Conservation (phyloP, 176 grass and related monocot species). For the Musa beccarii region DNA sequence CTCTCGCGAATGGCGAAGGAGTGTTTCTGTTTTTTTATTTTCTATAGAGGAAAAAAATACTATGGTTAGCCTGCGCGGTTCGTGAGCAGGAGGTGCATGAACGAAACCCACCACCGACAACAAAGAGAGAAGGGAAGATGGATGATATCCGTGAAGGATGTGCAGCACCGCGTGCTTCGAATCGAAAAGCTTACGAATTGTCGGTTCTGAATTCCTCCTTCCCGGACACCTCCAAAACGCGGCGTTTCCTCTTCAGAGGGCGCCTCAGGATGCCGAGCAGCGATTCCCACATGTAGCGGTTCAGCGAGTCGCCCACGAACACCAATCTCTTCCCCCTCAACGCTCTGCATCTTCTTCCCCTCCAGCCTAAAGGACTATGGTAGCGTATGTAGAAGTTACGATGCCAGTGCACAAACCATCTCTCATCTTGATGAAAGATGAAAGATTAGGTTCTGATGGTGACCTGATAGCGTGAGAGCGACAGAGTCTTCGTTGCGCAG, state of each 20-base stretch:
- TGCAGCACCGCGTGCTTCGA: slow-evolving; percentile 14
- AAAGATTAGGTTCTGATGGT: too few relatives aligned
- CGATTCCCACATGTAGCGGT: slow-evolving; percentile 96
- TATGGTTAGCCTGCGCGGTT: too few relatives aligned
- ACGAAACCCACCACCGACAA: neutral
- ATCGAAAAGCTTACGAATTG: neutral
- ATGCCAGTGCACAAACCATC: too few relatives aligned
- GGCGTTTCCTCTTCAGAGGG: slow-evolving; percentile 49
- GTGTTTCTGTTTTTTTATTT: too few relatives aligned
- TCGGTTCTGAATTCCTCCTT: slow-evolving; percentile 46
- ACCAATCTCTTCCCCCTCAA: slow-evolving; percentile 72
- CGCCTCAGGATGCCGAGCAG: slow-evolving; percentile 58
- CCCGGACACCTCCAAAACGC: slow-evolving; percentile 71
- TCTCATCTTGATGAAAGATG: too few relatives aligned
- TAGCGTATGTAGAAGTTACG: too few relatives aligned
- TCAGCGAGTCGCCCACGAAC: slow-evolving; percentile 84
- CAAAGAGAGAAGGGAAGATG: slow-evolving; percentile 10
- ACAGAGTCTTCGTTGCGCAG: too few relatives aligned
- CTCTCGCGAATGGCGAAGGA: too few relatives aligned
- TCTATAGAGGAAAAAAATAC: too few relatives aligned
- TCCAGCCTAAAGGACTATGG: too few relatives aligned
- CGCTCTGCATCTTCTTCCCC: too few relatives aligned
- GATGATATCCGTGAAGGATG: neutral
- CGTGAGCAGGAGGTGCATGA: neutral
- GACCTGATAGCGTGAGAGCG: too few relatives aligned